Evolutionary conservation across 1,284 basidiomycete genomes (phyloP), one percentile per base, ranked within the genome.

Genomic region (Spongispora temasekensis): DNA sequence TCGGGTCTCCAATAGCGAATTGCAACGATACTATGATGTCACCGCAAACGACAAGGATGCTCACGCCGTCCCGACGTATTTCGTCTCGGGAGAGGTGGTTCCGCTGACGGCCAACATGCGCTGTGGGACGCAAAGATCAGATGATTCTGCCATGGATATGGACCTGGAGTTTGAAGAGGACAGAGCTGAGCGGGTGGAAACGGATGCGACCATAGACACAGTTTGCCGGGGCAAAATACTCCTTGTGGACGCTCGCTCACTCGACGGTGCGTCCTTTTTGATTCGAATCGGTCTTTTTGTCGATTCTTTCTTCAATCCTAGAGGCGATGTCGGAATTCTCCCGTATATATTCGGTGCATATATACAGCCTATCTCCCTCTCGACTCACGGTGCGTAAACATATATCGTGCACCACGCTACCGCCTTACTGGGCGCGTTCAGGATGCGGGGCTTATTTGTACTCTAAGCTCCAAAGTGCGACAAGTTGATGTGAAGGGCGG

Each of bases 301-400:
- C 31, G 15, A 60, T n/a, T 12, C 52, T 31, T n/a, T 8, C 19
- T 28, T 31, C 19, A 27, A 2, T 55, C 42, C n/a, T 50, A 90
- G 89, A 67, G 58, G 77, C 79, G 0, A 85, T 80, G 69, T 68
- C 75, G 4, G 76, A 79, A 55, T 89, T 86, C 64, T 65, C 69
- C 1, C 78, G 76, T 28, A 67, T 89, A 27, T 69, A 79, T 63
- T 82, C 82, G 2, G 75, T 85, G 19, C 84, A 89, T 65, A 71
- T 92, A 4, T 90, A 92, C 68, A 84, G 87, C 65, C 67, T 92
- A 30, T 85, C 89, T 2, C 83, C 88, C 1, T 81, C 84, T 2
- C 80, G 78, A 7, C 70, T 91, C 48, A 77, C 75, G 50, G 90
- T 89, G 70, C 54, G 85, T 77, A 9, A 34, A 28, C 15, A 9